Evolutionary conservation across 345 rosid genomes (phyloP).

Genomic region (Rhodomyrtus tomentosa): DNA sequence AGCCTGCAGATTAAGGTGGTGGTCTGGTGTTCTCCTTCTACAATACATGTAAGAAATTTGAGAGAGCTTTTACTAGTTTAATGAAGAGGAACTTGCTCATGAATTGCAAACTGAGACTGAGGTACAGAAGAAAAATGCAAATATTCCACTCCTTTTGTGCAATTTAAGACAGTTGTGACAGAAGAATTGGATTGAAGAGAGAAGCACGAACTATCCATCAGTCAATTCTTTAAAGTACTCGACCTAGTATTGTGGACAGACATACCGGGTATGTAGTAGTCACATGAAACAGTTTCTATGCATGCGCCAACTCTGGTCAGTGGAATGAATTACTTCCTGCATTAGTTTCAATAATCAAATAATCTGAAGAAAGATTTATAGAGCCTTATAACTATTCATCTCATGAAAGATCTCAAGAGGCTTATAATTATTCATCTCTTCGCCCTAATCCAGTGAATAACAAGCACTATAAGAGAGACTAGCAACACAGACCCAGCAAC

Average conservation of each 20-base stretch:
- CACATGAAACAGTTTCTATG: not conserved
- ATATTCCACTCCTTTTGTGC: not conserved
- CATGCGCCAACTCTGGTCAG: not conserved
- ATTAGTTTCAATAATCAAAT: not conserved
- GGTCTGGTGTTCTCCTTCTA: not conserved
- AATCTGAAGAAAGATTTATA: not conserved
- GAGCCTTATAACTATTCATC: not conserved
- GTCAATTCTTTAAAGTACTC: not conserved
- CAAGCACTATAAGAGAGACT: constrained; percentile 45
- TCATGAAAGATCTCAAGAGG: not conserved
- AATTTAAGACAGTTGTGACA: not conserved
- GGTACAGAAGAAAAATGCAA: not conserved
- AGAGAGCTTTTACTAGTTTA: not conserved
- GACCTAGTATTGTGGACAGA: not conserved
- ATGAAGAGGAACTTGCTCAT: not conserved
- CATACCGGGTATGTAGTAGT: not conserved
- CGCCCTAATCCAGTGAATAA: constrained; percentile 26
- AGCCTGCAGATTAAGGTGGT: not conserved
- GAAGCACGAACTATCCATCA: not conserved
- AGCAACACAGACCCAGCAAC: constrained; percentile 54
- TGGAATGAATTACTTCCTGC: not conserved
- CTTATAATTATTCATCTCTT: constrained; percentile 5
- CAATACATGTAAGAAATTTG: not conserved
- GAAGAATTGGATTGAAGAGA: not conserved
- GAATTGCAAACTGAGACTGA: not conserved